phyloP scores from a whole-genome alignment of 345 rosid species.

The Euphorbia pulcherrima region DNA sequence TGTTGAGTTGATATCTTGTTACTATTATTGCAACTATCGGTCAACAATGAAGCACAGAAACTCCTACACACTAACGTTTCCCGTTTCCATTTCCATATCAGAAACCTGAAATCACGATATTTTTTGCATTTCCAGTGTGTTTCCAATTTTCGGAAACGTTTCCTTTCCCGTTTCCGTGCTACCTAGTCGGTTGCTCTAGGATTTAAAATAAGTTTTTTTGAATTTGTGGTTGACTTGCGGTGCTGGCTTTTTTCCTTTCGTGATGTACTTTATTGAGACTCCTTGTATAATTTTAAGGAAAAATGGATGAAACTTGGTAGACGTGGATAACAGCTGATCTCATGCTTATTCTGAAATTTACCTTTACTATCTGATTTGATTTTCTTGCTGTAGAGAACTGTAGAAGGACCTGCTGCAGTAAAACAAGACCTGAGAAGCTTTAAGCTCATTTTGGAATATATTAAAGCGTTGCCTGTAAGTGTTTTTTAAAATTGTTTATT shows the following conservation, averaged over 20 bases:
- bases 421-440: constrained; percentile 84
- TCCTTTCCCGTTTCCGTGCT: no score
- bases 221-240: background rate
- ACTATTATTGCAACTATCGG: background rate
- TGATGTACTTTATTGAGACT: background rate
- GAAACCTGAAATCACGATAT: no score
- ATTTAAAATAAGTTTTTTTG: no score
- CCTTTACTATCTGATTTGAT: constrained; percentile 8
- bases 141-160: no score
- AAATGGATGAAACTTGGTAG: background rate
- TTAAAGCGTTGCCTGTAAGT: constrained; percentile 89
- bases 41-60: no score
- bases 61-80: no score
- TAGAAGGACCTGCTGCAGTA: constrained; percentile 54
- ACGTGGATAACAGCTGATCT: constrained; percentile 1
- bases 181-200: background rate
- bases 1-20: background rate
- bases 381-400: constrained; percentile 55
- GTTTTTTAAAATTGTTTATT: background rate
- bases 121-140: no score
- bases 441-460: constrained; percentile 74
- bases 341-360: background rate
- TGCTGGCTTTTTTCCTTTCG: background rate
- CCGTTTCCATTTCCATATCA: no score
- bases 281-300: background rate